Evolutionary conservation across 768 basidiomycete species (phyloP).

Genomic region (Kwoniella newhampshirensis): DNA sequence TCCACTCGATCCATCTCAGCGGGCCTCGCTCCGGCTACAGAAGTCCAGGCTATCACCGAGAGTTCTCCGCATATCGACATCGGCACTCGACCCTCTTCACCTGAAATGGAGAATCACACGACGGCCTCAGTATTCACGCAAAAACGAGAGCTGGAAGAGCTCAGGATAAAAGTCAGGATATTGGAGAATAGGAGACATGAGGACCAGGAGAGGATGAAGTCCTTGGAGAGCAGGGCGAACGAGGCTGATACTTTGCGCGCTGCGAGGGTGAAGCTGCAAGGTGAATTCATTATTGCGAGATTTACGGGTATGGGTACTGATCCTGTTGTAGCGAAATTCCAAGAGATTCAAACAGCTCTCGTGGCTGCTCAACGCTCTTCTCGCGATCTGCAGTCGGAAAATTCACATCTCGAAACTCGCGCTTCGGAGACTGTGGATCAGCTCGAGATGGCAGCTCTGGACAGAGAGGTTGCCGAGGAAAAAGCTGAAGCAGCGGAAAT

Average conservation of each 20-base stretch:
- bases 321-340: conserved; percentile 65
- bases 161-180: conserved; percentile 77
- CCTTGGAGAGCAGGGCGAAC: conserved; percentile 76
- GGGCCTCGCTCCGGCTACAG: conserved; percentile 11
- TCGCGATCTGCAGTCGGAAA: conserved; percentile 68
- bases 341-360: conserved; percentile 74
- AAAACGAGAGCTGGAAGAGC: conserved; percentile 61
- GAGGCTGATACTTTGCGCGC: conserved; percentile 82
- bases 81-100: conserved; percentile 18
- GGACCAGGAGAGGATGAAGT: conserved; percentile 77
- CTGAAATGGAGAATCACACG: conserved; percentile 18
- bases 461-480: conserved; percentile 96
- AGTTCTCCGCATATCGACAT: background rate
- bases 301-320: conserved; percentile 9
- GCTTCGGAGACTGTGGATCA: conserved; percentile 81
- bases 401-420: conserved; percentile 70
- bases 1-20: conserved; percentile 18
- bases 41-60: conserved; percentile 1
- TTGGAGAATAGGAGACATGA: conserved; percentile 84
- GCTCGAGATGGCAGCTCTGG: conserved; percentile 89
- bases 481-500: conserved; percentile 74
- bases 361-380: conserved; percentile 72
- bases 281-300: conserved; percentile 26
- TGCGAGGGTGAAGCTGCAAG: conserved; percentile 81
- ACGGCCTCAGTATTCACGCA: conserved; percentile 18